phyloP scores from a whole-genome alignment of 106 monocot species.

The Vanilla planifolia region DNA sequence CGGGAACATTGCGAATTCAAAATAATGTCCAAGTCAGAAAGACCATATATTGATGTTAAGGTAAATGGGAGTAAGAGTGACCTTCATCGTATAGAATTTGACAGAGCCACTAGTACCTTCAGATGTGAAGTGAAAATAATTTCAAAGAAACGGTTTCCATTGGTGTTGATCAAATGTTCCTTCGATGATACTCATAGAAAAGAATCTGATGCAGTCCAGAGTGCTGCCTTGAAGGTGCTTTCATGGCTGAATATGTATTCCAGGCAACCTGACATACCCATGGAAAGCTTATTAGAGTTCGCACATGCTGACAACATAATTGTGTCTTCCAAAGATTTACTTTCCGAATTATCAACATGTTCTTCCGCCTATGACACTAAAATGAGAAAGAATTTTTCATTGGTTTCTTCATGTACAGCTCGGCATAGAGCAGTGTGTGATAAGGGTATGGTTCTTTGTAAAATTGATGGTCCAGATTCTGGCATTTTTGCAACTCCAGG shows the following conservation, averaged over 20 bases:
- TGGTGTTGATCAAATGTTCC: slow-evolving; percentile 48
- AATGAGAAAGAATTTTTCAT: slow-evolving; percentile 6
- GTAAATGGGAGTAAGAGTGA: slow-evolving; percentile 8
- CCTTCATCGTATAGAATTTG: background rate
- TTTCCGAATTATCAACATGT: slow-evolving; percentile 34
- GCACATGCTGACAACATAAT: slow-evolving; percentile 23
- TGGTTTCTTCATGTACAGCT: slow-evolving; percentile 4
- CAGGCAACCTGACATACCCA: slow-evolving; percentile 31
- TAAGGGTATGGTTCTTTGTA: slow-evolving; percentile 25
- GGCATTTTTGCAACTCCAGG: slow-evolving; percentile 51
- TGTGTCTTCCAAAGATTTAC: slow-evolving; percentile 26
- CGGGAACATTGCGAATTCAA: background rate
- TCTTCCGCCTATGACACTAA: slow-evolving; percentile 19
- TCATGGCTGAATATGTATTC: slow-evolving; percentile 58
- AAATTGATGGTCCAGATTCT: slow-evolving; percentile 58
- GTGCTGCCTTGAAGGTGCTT: slow-evolving; percentile 61
- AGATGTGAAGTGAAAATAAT: slow-evolving; percentile 73
- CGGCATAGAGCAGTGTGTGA: slow-evolving; percentile 9
- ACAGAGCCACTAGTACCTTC: slow-evolving; percentile 18
- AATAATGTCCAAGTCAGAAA: slow-evolving; percentile 10
- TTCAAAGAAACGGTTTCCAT: slow-evolving; percentile 37
- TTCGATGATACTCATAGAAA: slow-evolving; percentile 42
- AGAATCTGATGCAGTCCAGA: slow-evolving; percentile 80
- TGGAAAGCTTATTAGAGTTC: slow-evolving; percentile 26
- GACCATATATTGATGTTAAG: slow-evolving; percentile 3